Conservation (phyloP, 1,284 basidiomycete genomes). For the Fomitopsis betulina region DNA sequence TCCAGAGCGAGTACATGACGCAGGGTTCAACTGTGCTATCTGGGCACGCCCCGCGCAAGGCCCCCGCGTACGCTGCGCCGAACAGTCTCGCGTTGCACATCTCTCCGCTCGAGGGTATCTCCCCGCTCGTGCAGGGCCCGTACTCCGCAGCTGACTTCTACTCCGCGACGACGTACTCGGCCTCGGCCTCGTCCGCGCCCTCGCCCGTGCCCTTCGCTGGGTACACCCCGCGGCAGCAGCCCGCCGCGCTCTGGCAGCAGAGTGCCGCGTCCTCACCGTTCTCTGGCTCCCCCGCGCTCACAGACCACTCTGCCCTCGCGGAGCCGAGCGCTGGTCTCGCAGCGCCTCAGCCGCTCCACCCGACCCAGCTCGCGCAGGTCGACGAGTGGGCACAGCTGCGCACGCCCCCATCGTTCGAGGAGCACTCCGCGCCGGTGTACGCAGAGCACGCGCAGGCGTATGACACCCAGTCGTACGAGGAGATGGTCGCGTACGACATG, state of each 20-base stretch:
- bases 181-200: not conserved
- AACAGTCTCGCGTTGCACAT: conserved; percentile 21
- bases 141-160: conserved; percentile 8
- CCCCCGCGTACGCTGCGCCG: conserved; percentile 13
- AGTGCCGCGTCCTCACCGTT: conserved; percentile 37
- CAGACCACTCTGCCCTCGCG: conserved; percentile 30
- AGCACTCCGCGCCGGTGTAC: not conserved
- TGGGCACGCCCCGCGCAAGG: not conserved
- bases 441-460: conserved; percentile 14
- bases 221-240: not conserved
- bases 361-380: conserved; percentile 16
- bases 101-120: conserved; percentile 26
- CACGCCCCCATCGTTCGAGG: conserved; percentile 1
- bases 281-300: conserved; percentile 41
- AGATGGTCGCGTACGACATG: not conserved
- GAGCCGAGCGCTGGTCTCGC: not conserved
- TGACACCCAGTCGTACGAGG: not conserved
- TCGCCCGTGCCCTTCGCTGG: not conserved
- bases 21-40: not conserved
- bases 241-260: conserved; percentile 14
- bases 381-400: not conserved
- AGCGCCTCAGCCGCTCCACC: conserved; percentile 4
- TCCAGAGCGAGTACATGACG: conserved; percentile 35
- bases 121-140: conserved; percentile 10
- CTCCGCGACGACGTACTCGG: not conserved